Evolutionary conservation across 164 flowering plant genomes (phyloP).

Genomic region (Pachysandra terminalis): DNA sequence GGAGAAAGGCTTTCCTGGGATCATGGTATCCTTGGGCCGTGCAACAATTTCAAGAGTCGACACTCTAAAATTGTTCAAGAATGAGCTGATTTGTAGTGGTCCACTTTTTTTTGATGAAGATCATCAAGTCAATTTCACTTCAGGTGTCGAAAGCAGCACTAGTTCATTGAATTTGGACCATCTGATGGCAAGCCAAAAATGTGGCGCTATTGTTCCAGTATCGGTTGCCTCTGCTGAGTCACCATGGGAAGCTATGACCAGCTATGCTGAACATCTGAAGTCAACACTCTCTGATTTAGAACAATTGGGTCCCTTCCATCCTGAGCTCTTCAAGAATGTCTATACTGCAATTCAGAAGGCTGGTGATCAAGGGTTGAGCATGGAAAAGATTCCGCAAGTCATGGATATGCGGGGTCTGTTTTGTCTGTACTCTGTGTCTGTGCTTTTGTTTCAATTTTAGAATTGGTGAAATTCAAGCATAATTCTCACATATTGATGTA

Average conservation of each 20-base stretch:
- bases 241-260: conserved; percentile 67
- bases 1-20: conserved; percentile 93
- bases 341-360: conserved; percentile 56
- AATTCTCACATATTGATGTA: conserved; percentile 1
- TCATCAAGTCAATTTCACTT: conserved; percentile 9
- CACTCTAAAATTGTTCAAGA: conserved; percentile 33
- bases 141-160: conserved; percentile 13
- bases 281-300: conserved; percentile 25
- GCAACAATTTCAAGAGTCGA: conserved; percentile 29
- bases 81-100: conserved; percentile 11
- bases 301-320: conserved; percentile 23
- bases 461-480: neutral
- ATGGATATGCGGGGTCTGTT: conserved; percentile 38
- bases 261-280: conserved; percentile 36
- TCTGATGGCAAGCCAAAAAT: conserved; percentile 22
- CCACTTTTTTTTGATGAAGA: conserved; percentile 16
- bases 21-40: conserved; percentile 47
- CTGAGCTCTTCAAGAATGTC: conserved; percentile 47
- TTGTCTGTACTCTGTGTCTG: neutral
- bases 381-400: conserved; percentile 43
- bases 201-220: conserved; percentile 10
- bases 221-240: conserved; percentile 25
- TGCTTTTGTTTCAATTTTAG: neutral
- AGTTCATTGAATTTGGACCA: conserved; percentile 15
- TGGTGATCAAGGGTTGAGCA: conserved; percentile 86